These are phyloP conservation scores for Ramaria rubella DNA, from an alignment of 768 basidiomycete genomes.

Conservation along the genomic window DNA sequence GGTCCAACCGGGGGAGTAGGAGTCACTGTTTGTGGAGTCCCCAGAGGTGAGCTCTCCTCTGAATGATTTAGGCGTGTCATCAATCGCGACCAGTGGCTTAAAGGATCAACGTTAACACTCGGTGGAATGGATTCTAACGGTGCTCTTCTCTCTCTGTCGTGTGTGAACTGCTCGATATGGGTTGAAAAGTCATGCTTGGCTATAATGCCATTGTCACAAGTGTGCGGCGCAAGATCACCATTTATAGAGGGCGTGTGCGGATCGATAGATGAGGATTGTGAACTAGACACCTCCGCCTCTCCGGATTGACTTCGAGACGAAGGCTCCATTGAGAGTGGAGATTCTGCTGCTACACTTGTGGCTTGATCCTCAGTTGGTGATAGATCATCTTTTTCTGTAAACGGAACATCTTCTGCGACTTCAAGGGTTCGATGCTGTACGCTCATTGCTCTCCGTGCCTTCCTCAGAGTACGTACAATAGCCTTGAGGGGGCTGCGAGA, in stretches of 20 bases:
- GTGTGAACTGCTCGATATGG: neutral
- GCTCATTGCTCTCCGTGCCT: neutral
- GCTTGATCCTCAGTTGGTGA: neutral
- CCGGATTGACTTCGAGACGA: neutral
- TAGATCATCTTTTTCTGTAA: neutral
- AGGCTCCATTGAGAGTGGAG: neutral
- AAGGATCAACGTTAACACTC: neutral
- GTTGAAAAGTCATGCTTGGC: neutral
- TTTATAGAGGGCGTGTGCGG: slow-evolving; percentile 61
- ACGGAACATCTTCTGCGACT: neutral
- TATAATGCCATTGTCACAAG: neutral
- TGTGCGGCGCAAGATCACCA: slow-evolving; percentile 6
- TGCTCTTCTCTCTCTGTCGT: neutral
- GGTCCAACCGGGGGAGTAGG: neutral
- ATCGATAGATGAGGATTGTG: slow-evolving; percentile 55
- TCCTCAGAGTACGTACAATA: slow-evolving; percentile 6
- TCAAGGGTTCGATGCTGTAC: neutral
- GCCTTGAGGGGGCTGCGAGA: slow-evolving; percentile 51
- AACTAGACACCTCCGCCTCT: slow-evolving; percentile 55
- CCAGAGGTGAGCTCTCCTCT: slow-evolving; percentile 1
- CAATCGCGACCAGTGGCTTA: slow-evolving; percentile 8
- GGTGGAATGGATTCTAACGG: neutral
- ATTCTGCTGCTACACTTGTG: neutral
- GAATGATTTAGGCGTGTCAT: slow-evolving; percentile 8
- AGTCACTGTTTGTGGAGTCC: slow-evolving; percentile 4